Evolutionary conservation across 176 grass and related monocot genomes (phyloP).

Genomic region (Oryza longistaminata): DNA sequence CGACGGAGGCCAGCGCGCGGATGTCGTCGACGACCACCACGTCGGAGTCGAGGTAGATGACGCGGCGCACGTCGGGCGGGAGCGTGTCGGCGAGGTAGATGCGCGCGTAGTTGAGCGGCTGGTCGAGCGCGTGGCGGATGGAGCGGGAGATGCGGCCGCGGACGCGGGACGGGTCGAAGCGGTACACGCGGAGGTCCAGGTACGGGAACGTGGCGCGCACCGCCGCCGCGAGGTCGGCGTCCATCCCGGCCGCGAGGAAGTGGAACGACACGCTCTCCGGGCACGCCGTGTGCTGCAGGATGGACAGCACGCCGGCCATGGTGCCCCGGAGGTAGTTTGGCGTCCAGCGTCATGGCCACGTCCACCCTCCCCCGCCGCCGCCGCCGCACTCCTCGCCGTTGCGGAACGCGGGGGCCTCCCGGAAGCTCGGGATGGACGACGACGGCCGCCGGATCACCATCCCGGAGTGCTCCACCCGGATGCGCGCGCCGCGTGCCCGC

Average conservation of each 20-base stretch:
- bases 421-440: conserved; percentile 24
- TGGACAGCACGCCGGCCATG: conserved; percentile 64
- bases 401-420: conserved; percentile 67
- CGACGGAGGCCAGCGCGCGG: conserved; percentile 46
- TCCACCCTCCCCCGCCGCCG: conserved; percentile 43
- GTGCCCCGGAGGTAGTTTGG: conserved; percentile 74
- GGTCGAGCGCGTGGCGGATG: conserved; percentile 67
- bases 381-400: conserved; percentile 54
- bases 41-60: conserved; percentile 82
- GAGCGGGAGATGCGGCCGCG: conserved; percentile 74
- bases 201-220: conserved; percentile 52
- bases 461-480: not conserved
- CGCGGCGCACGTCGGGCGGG: conserved; percentile 40
- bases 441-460: conserved; percentile 42
- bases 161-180: conserved; percentile 65
- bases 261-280: conserved; percentile 68
- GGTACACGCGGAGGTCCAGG: conserved; percentile 61
- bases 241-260: conserved; percentile 49
- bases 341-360: conserved; percentile 80
- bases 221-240: conserved; percentile 37
- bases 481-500: conserved; percentile 12
- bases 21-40: conserved; percentile 77
- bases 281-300: conserved; percentile 75
- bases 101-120: conserved; percentile 79
- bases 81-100: conserved; percentile 75